Conservation (phyloP, 1,139 yeast genomes). For the Lodderomyces beijingensis region DNA sequence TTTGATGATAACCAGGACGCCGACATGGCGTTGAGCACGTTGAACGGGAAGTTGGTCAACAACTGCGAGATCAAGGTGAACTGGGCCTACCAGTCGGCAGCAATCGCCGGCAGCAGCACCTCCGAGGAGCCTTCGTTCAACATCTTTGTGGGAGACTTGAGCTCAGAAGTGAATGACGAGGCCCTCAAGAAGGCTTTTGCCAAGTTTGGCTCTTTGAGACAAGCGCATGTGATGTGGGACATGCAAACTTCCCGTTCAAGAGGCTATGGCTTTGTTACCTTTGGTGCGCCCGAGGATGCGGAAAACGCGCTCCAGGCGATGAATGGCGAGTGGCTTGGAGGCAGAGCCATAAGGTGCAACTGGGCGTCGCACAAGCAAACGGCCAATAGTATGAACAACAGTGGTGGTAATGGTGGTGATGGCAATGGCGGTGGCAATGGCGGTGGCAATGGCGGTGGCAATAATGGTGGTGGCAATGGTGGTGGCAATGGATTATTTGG, state of each 20-base stretch:
- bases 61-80: constrained; percentile 59
- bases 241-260: constrained; percentile 90
- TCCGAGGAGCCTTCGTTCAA: constrained; percentile 55
- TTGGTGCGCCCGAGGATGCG: constrained; percentile 63
- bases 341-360: constrained; percentile 75
- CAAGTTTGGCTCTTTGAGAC: constrained; percentile 59
- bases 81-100: constrained; percentile 76
- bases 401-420: constrained; percentile 7
- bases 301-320: constrained; percentile 66
- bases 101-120: constrained; percentile 35
- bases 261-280: constrained; percentile 92
- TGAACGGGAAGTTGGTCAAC: constrained; percentile 54
- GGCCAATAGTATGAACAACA: constrained; percentile 9
- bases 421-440: constrained; percentile 5
- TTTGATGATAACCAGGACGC: constrained; percentile 59
- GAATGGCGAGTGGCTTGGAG: constrained; percentile 72
- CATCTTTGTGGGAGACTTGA: constrained; percentile 83
- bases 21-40: constrained; percentile 52
- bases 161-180: constrained; percentile 81
- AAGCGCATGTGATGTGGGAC: constrained; percentile 97
- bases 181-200: constrained; percentile 55
- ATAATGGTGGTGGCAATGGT: not conserved
- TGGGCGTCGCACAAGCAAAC: constrained; percentile 80
- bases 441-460: not conserved
- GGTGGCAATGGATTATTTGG: not conserved